A percentile compares a stretch with the other conserved stretches of the same genome.
Conservation (phyloP, 2,329 filamentous ascomycete genomes). For the Colletotrichum gigasporum region DNA sequence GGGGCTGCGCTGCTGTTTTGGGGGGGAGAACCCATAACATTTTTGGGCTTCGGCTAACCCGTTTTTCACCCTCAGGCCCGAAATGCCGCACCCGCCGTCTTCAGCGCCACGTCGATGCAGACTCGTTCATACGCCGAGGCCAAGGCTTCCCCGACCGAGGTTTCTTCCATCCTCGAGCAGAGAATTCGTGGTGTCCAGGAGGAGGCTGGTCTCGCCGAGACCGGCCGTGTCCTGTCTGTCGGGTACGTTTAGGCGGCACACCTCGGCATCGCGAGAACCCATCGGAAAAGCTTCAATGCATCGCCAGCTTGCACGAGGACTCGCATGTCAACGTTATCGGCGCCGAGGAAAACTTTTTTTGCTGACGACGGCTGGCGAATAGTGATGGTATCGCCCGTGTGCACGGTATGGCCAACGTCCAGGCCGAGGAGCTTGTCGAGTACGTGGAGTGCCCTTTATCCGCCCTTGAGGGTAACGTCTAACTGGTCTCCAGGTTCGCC, state of each 20-base stretch:
- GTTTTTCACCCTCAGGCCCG: constrained; percentile 74
- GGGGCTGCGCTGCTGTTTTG: constrained; percentile 39
- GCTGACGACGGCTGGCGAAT: constrained; percentile 25
- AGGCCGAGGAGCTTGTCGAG: constrained; percentile 99
- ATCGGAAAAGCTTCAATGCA: constrained; percentile 26
- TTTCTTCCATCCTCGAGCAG: constrained; percentile 99
- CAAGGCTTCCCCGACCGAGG: constrained; percentile 96
- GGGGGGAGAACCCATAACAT: constrained; percentile 36
- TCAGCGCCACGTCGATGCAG: constrained; percentile 76
- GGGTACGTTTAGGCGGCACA: constrained; percentile 74
- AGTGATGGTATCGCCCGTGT: constrained; percentile 99
- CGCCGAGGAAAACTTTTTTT: constrained; percentile 14
- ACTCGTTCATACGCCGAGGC: constrained; percentile 89
- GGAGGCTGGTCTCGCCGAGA: constrained; percentile 96
- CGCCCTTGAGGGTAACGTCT: constrained; percentile 20
- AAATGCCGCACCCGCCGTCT: constrained; percentile 82
- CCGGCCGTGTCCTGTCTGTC: constrained; percentile 97
- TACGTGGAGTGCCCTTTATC: constrained; percentile 63
- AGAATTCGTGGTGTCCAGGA: constrained; percentile 98
- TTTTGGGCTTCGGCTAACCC: constrained; percentile 65
- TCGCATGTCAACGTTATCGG: constrained; percentile 26
- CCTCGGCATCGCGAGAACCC: constrained; percentile 28
- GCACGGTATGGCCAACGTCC: constrained; percentile 99
- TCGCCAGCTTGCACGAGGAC: constrained; percentile 24
- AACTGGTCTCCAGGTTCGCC: constrained; percentile 76